phyloP scores from a whole-genome alignment of 148 eudicot species.

The Fagopyrum esculentum region DNA sequence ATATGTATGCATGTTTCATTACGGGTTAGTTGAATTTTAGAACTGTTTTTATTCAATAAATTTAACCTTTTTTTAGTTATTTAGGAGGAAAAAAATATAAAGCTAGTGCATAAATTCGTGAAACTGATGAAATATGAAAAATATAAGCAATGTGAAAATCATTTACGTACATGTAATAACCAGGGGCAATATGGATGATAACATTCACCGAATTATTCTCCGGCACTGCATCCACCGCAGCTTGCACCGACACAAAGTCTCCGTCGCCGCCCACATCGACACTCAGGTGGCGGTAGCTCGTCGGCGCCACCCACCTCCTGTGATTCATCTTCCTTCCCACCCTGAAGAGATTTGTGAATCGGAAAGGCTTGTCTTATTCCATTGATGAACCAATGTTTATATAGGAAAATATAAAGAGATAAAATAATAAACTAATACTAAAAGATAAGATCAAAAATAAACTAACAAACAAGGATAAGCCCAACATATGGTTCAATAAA shows the following conservation, averaged over 20 bases:
- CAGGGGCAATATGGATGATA: slow-evolving; percentile 58
- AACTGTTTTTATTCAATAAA: no score
- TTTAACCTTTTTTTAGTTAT: background rate
- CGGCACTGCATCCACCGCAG: slow-evolving; percentile 73
- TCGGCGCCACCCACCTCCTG: slow-evolving; percentile 58
- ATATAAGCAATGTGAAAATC: background rate
- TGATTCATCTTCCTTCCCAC: slow-evolving; percentile 7
- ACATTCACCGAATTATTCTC: slow-evolving; percentile 50
- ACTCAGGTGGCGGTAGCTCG: slow-evolving; percentile 48
- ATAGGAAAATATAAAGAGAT: no score
- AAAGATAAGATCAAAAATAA: no score
- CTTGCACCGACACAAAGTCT: slow-evolving; percentile 68
- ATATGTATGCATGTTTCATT: background rate
- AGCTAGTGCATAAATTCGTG: background rate
- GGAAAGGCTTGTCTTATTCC: no score
- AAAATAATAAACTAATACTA: no score
- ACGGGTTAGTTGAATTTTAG: background rate
- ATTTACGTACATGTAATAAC: slow-evolving; percentile 54
- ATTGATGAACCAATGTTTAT: no score
- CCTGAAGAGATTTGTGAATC: no score
- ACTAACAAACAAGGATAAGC: no score
- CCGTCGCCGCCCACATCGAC: slow-evolving; percentile 59
- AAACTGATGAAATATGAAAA: background rate
- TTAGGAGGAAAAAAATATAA: no score
- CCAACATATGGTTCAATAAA: no score